These are phyloP conservation scores for Lactifluus echinatus DNA, from an alignment of 768 basidiomycete genomes.

Conservation along the genomic window DNA sequence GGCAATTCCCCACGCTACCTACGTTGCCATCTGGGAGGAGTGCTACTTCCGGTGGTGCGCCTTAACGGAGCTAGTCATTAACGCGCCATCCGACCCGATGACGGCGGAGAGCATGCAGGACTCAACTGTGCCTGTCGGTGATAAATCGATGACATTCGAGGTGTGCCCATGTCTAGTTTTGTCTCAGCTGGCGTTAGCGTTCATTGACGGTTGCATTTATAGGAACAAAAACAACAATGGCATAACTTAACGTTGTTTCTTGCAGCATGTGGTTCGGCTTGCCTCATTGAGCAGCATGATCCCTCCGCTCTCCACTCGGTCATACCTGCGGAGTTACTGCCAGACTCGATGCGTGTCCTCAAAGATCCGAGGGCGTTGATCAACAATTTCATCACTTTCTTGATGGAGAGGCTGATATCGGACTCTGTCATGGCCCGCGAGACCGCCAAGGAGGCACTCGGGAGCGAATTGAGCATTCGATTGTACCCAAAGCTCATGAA, in stretches of 20 bases:
- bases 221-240: conserved; percentile 80
- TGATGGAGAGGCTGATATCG: conserved; percentile 61
- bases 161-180: conserved; percentile 22
- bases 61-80: conserved; percentile 51
- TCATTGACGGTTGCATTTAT: conserved; percentile 25
- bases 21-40: conserved; percentile 77
- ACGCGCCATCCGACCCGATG: conserved; percentile 24
- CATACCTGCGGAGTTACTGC: conserved; percentile 51
- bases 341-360: conserved; percentile 62
- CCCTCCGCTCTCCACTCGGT: conserved; percentile 41
- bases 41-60: conserved; percentile 68
- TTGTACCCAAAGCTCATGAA: conserved; percentile 60
- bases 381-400: conserved; percentile 53
- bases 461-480: conserved; percentile 64
- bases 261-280: conserved; percentile 62
- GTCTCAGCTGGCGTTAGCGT: conserved; percentile 6
- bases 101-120: conserved; percentile 25
- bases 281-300: conserved; percentile 45
- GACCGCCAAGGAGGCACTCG: conserved; percentile 70
- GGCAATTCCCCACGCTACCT: conserved; percentile 53
- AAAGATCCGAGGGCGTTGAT: conserved; percentile 51
- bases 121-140: conserved; percentile 28
- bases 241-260: conserved; percentile 76
- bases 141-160: conserved; percentile 33
- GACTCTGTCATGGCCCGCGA: conserved; percentile 65